phyloP scores from a whole-genome alignment of 495 filamentous ascomycete genomes.

The Astrocystis sublimbata region DNA sequence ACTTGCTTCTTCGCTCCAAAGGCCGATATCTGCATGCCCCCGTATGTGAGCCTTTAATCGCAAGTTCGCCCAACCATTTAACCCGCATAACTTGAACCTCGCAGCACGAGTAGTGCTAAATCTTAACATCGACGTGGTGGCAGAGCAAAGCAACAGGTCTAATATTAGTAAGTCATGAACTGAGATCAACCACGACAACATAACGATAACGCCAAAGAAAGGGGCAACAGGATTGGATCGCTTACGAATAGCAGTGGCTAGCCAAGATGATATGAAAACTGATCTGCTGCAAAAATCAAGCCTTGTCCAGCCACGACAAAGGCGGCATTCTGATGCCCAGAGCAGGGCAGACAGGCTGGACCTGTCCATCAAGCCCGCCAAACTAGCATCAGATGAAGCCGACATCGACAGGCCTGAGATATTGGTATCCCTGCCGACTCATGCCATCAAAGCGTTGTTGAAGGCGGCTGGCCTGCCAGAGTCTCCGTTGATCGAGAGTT shows the following conservation, averaged over 20 bases:
- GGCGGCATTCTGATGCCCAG: slow-evolving; percentile 8
- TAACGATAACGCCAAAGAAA: not conserved
- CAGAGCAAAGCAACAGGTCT: not conserved
- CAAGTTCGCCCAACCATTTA: not conserved
- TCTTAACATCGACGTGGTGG: not conserved
- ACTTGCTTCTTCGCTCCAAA: not conserved
- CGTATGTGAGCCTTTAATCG: not conserved
- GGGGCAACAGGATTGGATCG: not conserved
- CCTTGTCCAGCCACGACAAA: not conserved
- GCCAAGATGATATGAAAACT: not conserved
- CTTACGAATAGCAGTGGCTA: slow-evolving; percentile 12
- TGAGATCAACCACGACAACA: not conserved
- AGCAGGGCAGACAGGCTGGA: not conserved
- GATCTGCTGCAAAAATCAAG: not conserved
- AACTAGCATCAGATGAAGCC: not conserved
- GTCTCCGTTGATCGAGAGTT: not conserved
- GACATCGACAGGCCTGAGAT: not conserved
- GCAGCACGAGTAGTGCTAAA: not conserved
- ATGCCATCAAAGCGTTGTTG: not conserved
- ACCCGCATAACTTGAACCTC: not conserved
- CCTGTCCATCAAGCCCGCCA: not conserved
- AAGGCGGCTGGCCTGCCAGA: not conserved
- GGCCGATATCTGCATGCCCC: not conserved
- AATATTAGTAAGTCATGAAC: slow-evolving; percentile 1
- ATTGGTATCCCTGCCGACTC: not conserved